phyloP scores from a whole-genome alignment of 768 basidiomycete species.

The Lactifluus echinatus region DNA sequence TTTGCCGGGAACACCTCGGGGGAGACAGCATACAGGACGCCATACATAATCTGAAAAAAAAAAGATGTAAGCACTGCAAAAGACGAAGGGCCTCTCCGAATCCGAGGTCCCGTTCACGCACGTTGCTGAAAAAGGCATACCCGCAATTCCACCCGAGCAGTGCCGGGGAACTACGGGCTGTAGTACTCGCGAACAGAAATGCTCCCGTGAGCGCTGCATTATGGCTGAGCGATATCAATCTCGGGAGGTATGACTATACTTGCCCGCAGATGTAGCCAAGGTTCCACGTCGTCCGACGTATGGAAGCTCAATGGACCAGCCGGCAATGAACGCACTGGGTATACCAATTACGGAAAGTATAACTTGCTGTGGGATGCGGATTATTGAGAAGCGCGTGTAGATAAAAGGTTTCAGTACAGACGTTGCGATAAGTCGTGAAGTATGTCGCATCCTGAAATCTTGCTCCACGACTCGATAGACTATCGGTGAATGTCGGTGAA shows the following conservation, averaged over 20 bases:
- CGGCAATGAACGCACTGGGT: constrained; percentile 64
- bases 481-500: constrained; percentile 9
- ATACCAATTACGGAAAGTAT: constrained; percentile 62
- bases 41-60: constrained; percentile 56
- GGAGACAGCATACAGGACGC: constrained; percentile 62
- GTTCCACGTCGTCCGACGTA: constrained; percentile 59
- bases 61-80: too few species aligned
- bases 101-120: constrained; percentile 24
- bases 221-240: constrained; percentile 36
- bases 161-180: constrained; percentile 56
- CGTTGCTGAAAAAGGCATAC: constrained; percentile 56
- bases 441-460: constrained; percentile 30
- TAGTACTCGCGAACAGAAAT: constrained; percentile 69
- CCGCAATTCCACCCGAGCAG: constrained; percentile 78
- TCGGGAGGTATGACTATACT: constrained; percentile 27
- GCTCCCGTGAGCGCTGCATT: constrained; percentile 57
- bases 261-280: constrained; percentile 52
- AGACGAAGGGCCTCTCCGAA: background rate
- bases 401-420: constrained; percentile 16
- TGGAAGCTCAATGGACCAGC: constrained; percentile 59
- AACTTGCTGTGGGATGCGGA: constrained; percentile 41
- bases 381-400: background rate
- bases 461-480: constrained; percentile 29
- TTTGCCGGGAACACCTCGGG: constrained; percentile 66
- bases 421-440: constrained; percentile 32